Percentiles rank a stretch among this genome's conserved stretches.
Conservation (phyloP, 768 basidiomycete species). For the Trichaptum fuscoviolaceum region DNA sequence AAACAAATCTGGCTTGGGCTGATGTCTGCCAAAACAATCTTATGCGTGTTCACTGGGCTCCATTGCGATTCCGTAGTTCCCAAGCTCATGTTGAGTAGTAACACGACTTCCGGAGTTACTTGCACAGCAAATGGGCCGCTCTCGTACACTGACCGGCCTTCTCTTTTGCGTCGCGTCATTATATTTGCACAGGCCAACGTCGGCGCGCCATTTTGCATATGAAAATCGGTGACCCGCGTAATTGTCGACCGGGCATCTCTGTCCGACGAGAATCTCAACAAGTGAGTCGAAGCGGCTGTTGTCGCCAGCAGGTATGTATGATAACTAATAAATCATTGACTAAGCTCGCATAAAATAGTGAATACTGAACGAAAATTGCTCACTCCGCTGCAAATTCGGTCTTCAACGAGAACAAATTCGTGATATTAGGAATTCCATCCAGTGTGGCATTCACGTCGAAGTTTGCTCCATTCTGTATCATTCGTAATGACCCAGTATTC, state of each 20-base stretch:
- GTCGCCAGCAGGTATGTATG: slow-evolving; percentile 59
- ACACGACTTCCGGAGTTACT: slow-evolving; percentile 55
- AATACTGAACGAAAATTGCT: slow-evolving; percentile 21
- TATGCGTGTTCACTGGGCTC: slow-evolving; percentile 21
- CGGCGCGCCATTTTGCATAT: slow-evolving; percentile 25
- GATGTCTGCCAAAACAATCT: slow-evolving; percentile 64
- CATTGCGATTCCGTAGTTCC: slow-evolving; percentile 32
- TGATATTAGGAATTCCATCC: slow-evolving; percentile 51
- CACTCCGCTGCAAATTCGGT: slow-evolving; percentile 37
- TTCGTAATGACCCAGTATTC: slow-evolving; percentile 69
- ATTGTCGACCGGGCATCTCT: background rate
- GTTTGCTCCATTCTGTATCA: slow-evolving; percentile 79
- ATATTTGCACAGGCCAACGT: slow-evolving; percentile 68
- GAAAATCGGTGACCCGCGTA: background rate
- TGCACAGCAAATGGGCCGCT: slow-evolving; percentile 52
- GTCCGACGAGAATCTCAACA: slow-evolving; percentile 39
- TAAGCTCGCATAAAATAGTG: slow-evolving; percentile 1
- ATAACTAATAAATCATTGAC: slow-evolving; percentile 28
- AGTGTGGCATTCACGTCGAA: slow-evolving; percentile 60
- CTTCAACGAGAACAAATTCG: slow-evolving; percentile 58
- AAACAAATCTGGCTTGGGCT: slow-evolving; percentile 65
- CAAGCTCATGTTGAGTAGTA: slow-evolving; percentile 44
- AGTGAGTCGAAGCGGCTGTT: slow-evolving; percentile 46
- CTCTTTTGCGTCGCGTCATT: slow-evolving; percentile 24
- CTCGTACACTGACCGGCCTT: slow-evolving; percentile 14